Conservation (phyloP, 805 yeast species). For the Ogataea allantospora region DNA sequence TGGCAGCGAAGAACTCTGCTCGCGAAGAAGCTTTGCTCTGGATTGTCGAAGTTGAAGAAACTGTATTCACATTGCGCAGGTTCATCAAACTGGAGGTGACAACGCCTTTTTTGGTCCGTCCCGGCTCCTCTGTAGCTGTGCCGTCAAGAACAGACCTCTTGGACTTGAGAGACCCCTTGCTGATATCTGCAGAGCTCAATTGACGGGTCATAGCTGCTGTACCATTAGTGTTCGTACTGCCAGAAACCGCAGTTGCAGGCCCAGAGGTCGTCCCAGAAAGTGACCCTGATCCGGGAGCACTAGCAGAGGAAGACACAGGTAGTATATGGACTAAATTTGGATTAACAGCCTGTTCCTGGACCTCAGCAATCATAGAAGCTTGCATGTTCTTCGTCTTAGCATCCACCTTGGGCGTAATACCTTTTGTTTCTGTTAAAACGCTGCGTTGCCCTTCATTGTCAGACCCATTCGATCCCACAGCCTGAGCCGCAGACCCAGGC, state of each 20-base stretch:
- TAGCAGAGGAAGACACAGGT: constrained; percentile 13
- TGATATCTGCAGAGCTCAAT: constrained; percentile 8
- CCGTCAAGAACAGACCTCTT: constrained; percentile 24
- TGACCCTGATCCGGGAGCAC: constrained; percentile 1
- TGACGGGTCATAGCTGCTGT: constrained; percentile 6
- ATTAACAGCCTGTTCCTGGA: constrained; percentile 29
- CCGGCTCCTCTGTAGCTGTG: background rate
- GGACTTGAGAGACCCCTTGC: constrained; percentile 16
- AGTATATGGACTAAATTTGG: constrained; percentile 23
- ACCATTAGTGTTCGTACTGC: background rate
- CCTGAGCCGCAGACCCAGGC: background rate
- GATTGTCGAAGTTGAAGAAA: constrained; percentile 27
- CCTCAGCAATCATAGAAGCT: constrained; percentile 28
- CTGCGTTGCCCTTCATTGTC: constrained; percentile 10
- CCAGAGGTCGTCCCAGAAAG: background rate
- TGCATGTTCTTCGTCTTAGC: constrained; percentile 15
- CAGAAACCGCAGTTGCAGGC: background rate
- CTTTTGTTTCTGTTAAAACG: constrained; percentile 6
- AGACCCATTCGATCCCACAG: constrained; percentile 5
- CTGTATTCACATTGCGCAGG: constrained; percentile 26
- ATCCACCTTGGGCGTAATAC: constrained; percentile 7
- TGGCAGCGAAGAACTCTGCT: constrained; percentile 94
- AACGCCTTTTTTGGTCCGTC: constrained; percentile 4
- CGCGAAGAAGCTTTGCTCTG: constrained; percentile 60
- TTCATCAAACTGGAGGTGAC: constrained; percentile 28